Conservation (phyloP, 2,329 filamentous ascomycete genomes). For the Monilinia fructigena region DNA sequence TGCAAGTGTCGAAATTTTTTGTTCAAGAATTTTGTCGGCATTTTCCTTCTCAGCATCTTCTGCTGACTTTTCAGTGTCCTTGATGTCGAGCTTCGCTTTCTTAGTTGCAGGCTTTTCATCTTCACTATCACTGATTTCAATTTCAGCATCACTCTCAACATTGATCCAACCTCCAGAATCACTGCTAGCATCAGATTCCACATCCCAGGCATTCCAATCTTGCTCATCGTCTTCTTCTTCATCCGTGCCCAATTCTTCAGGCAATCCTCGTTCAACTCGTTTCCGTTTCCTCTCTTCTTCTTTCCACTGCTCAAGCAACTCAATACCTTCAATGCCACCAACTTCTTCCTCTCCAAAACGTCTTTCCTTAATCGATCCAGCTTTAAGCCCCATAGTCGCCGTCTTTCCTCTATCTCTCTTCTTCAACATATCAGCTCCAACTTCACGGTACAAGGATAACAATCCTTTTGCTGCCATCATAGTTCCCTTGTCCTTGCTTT, state of each 20-base stretch:
- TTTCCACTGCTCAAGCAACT: constrained; percentile 90
- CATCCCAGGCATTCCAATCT: constrained; percentile 39
- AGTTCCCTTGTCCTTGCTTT: constrained; percentile 98
- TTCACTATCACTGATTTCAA: constrained; percentile 69
- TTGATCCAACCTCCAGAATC: constrained; percentile 92
- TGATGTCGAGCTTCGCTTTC: constrained; percentile 54
- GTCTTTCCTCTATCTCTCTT: constrained; percentile 91
- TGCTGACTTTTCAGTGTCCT: constrained; percentile 40
- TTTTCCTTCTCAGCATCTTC: constrained; percentile 47
- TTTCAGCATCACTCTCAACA: constrained; percentile 80
- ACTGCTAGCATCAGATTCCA: constrained; percentile 52
- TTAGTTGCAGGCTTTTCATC: constrained; percentile 69
- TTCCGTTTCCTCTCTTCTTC: constrained; percentile 79
- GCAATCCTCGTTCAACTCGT: constrained; percentile 65
- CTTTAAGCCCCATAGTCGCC: constrained; percentile 76
- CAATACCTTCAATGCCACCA: constrained; percentile 87
- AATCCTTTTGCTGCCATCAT: constrained; percentile 97
- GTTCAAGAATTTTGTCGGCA: constrained; percentile 40
- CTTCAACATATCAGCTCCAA: constrained; percentile 82
- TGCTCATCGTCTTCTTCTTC: constrained; percentile 49
- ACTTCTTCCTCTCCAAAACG: constrained; percentile 79
- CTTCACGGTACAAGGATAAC: constrained; percentile 85
- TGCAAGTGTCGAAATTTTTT: constrained; percentile 70
- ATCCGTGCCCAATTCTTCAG: constrained; percentile 59
- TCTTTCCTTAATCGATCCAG: constrained; percentile 71